Percentiles rank a stretch among this genome's conserved stretches.
Conservation (phyloP, 2,329 filamentous ascomycete genomes). For the Apiospora koreana region DNA sequence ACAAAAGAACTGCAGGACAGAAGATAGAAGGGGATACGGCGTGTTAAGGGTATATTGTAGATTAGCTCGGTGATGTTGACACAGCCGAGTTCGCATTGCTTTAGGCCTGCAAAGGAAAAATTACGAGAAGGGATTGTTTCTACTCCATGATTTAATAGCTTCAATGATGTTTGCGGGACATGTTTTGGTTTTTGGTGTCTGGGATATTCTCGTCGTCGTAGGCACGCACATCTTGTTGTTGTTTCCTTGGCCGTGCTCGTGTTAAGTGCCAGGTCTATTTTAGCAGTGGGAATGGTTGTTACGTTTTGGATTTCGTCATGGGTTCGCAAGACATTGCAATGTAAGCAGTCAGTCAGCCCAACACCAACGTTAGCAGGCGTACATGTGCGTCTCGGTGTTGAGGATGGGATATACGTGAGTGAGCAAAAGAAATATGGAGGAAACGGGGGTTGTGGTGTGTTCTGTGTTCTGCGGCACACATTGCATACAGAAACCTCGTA, state of each 20-base stretch:
- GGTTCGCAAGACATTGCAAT: neutral
- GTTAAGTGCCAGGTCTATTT: neutral
- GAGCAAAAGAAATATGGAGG: too few relatives aligned
- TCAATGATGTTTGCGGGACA: neutral
- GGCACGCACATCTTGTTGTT: neutral
- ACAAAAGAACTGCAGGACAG: conserved; percentile 6
- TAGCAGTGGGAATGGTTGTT: too few relatives aligned
- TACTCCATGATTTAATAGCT: neutral
- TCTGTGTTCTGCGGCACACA: too few relatives aligned
- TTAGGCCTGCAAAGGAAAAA: conserved; percentile 1
- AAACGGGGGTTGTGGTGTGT: too few relatives aligned
- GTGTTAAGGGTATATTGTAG: conserved; percentile 5
- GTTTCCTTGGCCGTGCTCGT: neutral
- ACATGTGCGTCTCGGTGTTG: too few relatives aligned
- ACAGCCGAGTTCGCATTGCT: neutral
- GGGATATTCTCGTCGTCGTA: neutral
- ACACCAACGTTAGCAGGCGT: neutral
- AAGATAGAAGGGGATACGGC: neutral
- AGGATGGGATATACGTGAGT: neutral
- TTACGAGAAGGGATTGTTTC: neutral
- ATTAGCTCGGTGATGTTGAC: conserved; percentile 1
- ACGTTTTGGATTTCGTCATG: neutral
- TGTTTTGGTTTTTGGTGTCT: neutral
- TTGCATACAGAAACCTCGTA: too few relatives aligned
- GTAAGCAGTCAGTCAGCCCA: too few relatives aligned